Conservation (phyloP, 2,329 filamentous ascomycete genomes). For the Fusarium brevicatenulatum region DNA sequence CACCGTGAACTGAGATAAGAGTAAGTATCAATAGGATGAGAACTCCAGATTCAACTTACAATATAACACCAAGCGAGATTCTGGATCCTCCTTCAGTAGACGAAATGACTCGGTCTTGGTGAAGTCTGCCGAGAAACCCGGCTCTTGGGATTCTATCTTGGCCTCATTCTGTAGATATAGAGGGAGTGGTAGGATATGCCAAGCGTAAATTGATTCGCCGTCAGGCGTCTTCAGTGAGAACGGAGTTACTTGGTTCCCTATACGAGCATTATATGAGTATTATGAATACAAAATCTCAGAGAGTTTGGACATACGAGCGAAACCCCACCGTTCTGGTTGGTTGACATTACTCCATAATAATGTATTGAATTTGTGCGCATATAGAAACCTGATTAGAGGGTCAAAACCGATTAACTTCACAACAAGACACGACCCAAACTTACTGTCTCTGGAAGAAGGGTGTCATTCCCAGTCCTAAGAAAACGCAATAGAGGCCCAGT, state of each 20-base stretch:
- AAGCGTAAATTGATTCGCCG: conserved; percentile 82
- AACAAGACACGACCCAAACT: conserved; percentile 17
- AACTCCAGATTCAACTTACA: conserved; percentile 56
- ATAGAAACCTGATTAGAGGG: conserved; percentile 71
- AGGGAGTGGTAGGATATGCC: conserved; percentile 87
- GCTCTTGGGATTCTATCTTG: conserved; percentile 62
- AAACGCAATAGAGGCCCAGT: conserved; percentile 72
- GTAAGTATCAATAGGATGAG: conserved; percentile 12
- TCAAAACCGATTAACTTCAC: conserved; percentile 10
- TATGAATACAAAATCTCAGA: background rate
- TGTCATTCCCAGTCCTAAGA: conserved; percentile 72
- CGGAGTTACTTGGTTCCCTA: conserved; percentile 88
- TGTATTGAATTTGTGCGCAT: conserved; percentile 82
- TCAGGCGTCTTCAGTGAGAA: conserved; percentile 82
- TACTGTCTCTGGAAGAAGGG: conserved; percentile 85
- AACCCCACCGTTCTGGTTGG: conserved; percentile 84
- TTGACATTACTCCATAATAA: conserved; percentile 77
- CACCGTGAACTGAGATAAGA: conserved; percentile 66
- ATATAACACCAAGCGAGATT: conserved; percentile 71
- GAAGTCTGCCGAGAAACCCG: conserved; percentile 64
- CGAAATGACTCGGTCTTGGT: conserved; percentile 67
- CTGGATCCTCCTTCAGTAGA: conserved; percentile 70
- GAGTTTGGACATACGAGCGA: conserved; percentile 70
- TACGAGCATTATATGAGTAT: conserved; percentile 6
- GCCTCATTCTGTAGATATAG: conserved; percentile 79